Base-by-base conservation (phyloP, 345 rosid species). In the Xanthoceras sorbifolium region DNA sequence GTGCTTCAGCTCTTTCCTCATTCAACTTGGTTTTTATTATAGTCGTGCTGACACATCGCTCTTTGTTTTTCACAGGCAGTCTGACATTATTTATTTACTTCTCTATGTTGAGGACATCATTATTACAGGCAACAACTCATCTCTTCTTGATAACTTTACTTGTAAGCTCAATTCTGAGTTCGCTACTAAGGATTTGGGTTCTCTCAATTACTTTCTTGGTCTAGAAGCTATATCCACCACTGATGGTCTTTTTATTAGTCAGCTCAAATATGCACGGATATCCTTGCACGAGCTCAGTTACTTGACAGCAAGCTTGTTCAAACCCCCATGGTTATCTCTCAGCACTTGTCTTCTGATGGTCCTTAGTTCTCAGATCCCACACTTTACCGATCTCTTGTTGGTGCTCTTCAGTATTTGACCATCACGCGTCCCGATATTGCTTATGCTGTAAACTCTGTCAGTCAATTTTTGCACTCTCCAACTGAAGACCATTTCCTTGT, bases 261-360 rank as follows among this genome's bases (percentile, higher is more conserved):
- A 64, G 32, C 9, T 46, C 0, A 67, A 76, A 40, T 76, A 76
- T 76, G 46, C 73, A 31, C 57, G 55, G 79, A 76, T 15, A 54
- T 68, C 3, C 67, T 68, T 1, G 23, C 20, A 2, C 44, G 79
- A 32, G 73, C 79, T 67, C 48, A 55, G 3, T n/a, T 68, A 54
- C 31, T 68, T 76, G 66, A 59, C 28, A 28, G 36, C 26, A 67
- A 76, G n/a, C 74, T 74, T 22, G 25, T 76, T 10, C 31, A 54
- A 28, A 76, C 68, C 5, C 74, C 74, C 18, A 31, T 57, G 55
- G 79, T 67, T 55, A 9, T 59, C 17, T 54, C 55, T 17, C 52
- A 59, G 15, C 52, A 59, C 63, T 38, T 54, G 38, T 57, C 57
- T 23, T 10, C 59, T 67, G 64, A 65, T 32, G 48, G 36, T 29